Conservation (phyloP, 805 yeast species). For the Wickerhamomyces hampshirensis region DNA sequence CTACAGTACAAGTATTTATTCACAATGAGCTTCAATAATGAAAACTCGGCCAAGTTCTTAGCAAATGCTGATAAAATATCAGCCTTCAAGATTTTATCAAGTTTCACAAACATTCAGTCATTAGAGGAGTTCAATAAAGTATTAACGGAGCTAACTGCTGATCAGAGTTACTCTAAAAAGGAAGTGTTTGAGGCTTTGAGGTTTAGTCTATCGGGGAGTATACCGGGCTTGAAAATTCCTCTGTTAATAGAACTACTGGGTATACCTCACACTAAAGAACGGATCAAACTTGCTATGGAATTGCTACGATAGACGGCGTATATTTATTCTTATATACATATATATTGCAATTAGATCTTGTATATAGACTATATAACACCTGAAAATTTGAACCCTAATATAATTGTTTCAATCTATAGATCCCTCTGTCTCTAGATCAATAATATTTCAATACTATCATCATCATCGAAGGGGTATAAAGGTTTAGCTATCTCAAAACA, state of each 20-base stretch:
- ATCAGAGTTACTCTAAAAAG: slow-evolving; percentile 29
- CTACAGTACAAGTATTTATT: slow-evolving; percentile 47
- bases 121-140: slow-evolving; percentile 5
- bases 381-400: no score
- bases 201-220: slow-evolving; percentile 64
- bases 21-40: slow-evolving; percentile 20
- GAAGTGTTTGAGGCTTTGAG: slow-evolving; percentile 55
- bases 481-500: no score
- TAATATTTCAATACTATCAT: no score
- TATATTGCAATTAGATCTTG: no score
- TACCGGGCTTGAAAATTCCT: slow-evolving; percentile 66
- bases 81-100: slow-evolving; percentile 14
- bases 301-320: no score
- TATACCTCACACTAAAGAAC: slow-evolving; percentile 25
- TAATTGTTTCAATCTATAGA: no score
- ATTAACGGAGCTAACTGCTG: slow-evolving; percentile 4
- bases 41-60: slow-evolving; percentile 29
- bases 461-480: no score
- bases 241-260: slow-evolving; percentile 55
- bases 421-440: no score
- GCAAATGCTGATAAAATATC: slow-evolving; percentile 12
- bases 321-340: no score
- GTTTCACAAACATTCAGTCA: slow-evolving; percentile 8
- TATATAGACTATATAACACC: no score
- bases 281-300: slow-evolving; percentile 25